Base-by-base conservation (phyloP, 441 rosid genomes). In the Gossypium trilobum region DNA sequence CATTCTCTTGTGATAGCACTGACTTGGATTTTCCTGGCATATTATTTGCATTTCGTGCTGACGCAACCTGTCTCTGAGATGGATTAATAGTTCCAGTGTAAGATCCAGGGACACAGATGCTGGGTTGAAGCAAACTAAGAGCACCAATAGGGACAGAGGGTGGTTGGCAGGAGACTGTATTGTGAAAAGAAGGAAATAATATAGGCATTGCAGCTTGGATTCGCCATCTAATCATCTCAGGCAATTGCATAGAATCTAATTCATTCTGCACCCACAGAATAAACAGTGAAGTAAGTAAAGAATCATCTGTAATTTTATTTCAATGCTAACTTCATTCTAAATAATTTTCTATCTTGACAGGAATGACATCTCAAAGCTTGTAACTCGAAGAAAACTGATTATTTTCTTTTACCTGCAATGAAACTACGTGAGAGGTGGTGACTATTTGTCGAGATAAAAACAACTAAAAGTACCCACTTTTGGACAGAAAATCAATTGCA, bases 191-290 rank as follows among this genome's bases (percentile, higher is more conserved):
- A 79, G 93, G 91, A 74, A 82, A 82, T 58, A 92, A 83, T 54
- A 85, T 70, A 5, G 99, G 99, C 89, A 93, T 89, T 33, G 98
- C 93, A 54, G 97, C 87, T 87, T 95, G 99, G 76, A 95, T 91
- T 31, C 98, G 95, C 91, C 97, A 85, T 74, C 95, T 86, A 60
- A 91, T 86, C 36, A 75, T 82, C 78, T 92, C 94, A n/a, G 99
- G 98, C 70, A 95, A 80, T 78, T 89, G 91, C 99, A 93, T 95
- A 62, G 88, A 87, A 55, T 85, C 93, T 71, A 95, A 79, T 67
- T 93, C 99, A 82, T 79, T 93, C 99, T 95, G 89, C 92, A 87
- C 60, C 36, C 78, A 75, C 36, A 56, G 33, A 22, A 48, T 73
- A 23, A 46, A 52, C 20, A 36, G 63, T 0, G 5, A 55, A 44